These are phyloP conservation scores for Stemphylium vesicarium DNA, from an alignment of 2,329 filamentous ascomycete genomes.

Conservation along the genomic window DNA sequence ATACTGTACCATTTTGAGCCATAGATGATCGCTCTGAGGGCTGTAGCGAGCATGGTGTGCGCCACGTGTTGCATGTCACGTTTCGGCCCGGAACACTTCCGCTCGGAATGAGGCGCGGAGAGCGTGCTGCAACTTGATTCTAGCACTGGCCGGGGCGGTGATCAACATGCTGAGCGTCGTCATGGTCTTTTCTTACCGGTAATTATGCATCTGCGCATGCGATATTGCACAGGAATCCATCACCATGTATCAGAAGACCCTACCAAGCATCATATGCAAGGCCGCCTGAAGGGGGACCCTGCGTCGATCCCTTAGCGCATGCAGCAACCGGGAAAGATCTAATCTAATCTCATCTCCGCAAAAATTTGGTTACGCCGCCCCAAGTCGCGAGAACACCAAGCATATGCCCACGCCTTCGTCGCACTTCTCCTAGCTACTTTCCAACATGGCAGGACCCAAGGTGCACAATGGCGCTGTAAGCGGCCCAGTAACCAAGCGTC, in stretches of 20 bases:
- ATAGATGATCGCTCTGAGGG: slow-evolving; percentile 3
- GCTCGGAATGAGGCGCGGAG: not conserved
- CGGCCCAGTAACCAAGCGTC: slow-evolving; percentile 72
- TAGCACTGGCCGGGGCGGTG: not conserved
- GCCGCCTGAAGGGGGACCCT: slow-evolving; percentile 14
- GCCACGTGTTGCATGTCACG: slow-evolving; percentile 13
- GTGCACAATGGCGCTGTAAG: slow-evolving; percentile 52
- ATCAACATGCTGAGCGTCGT: not conserved
- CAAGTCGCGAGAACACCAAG: slow-evolving; percentile 14
- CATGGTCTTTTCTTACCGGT: too few species aligned
- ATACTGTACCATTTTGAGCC: slow-evolving; percentile 17
- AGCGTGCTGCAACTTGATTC: not conserved
- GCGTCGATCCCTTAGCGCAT: slow-evolving; percentile 31
- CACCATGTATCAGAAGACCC: not conserved
- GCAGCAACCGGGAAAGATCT: slow-evolving; percentile 15
- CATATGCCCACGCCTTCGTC: slow-evolving; percentile 5
- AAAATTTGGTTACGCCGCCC: slow-evolving; percentile 16
- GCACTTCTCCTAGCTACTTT: not conserved
- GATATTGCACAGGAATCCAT: not conserved
- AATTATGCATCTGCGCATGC: not conserved
- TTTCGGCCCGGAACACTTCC: slow-evolving; percentile 4
- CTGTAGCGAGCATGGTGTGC: slow-evolving; percentile 9
- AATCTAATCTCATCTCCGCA: slow-evolving; percentile 36
- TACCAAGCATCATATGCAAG: not conserved
- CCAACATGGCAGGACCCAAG: slow-evolving; percentile 56